Evolutionary conservation across 768 basidiomycete species (phyloP).

Genomic region (Mycena polygramma): DNA sequence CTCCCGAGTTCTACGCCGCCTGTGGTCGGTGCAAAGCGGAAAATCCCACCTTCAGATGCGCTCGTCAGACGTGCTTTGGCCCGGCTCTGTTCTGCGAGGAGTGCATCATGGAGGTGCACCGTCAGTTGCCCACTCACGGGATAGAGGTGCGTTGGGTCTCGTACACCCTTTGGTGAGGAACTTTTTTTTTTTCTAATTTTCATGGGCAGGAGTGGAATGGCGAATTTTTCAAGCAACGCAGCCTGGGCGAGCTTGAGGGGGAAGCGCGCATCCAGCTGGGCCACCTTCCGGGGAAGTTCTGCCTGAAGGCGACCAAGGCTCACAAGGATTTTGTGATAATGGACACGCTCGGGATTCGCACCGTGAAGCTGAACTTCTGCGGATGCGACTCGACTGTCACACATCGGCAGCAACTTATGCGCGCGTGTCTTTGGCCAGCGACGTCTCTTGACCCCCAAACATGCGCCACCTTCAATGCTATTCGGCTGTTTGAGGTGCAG

Average conservation of each 20-base stretch:
- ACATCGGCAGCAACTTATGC: not conserved
- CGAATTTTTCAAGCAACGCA: no score
- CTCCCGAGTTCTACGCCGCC: not conserved
- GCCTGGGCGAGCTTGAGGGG: no score
- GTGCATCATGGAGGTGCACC: conserved; percentile 20
- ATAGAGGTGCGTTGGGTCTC: conserved; percentile 18
- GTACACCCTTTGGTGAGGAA: no score
- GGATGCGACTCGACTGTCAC: no score
- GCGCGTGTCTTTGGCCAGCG: not conserved
- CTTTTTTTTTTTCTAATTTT: no score
- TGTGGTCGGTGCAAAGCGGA: not conserved
- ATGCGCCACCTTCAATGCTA: not conserved
- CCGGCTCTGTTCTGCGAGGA: conserved; percentile 9
- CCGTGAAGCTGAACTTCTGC: no score
- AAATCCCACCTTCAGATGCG: not conserved
- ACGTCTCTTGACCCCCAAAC: not conserved
- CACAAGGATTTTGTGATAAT: no score
- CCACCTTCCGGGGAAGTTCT: no score
- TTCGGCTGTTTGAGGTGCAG: not conserved
- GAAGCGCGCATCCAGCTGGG: no score
- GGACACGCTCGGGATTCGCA: no score
- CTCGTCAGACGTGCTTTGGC: not conserved
- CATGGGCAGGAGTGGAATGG: not conserved
- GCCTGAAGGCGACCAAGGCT: no score
- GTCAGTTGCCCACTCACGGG: conserved; percentile 11